These are phyloP conservation scores for Pythium chondricola DNA, from an alignment of 352 stramenopile genomes.

Conservation along the genomic window DNA sequence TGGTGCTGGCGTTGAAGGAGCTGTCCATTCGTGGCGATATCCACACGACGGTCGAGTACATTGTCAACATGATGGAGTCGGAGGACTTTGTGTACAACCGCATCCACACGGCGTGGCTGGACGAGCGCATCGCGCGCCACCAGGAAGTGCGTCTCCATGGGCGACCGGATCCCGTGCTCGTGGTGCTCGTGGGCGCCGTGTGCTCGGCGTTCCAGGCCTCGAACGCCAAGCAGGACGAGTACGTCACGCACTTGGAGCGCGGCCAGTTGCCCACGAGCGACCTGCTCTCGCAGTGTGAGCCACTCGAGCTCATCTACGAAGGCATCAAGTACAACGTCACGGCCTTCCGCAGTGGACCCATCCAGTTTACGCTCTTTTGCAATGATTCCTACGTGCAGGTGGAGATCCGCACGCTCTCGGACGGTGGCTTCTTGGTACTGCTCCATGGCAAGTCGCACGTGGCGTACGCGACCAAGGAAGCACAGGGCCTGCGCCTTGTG, in stretches of 20 bases:
- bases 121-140: conserved; percentile 94
- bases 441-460: conserved; percentile 96
- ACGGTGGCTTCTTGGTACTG: conserved; percentile 97
- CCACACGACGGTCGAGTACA: conserved; percentile 99
- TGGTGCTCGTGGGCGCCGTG: conserved; percentile 86
- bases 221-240: conserved; percentile 64
- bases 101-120: conserved; percentile 99
- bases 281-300: conserved; percentile 77
- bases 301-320: conserved; percentile 98
- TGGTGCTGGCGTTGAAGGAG: conserved; percentile 98
- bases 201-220: conserved; percentile 81
- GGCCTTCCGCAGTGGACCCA: conserved; percentile 86
- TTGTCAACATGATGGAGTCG: conserved; percentile 98
- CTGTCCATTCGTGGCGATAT: conserved; percentile 99
- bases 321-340: conserved; percentile 97
- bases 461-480: conserved; percentile 92
- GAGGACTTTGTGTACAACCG: conserved; percentile 98
- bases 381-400: conserved; percentile 88
- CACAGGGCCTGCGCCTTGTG: conserved; percentile 86
- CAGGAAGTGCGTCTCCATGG: conserved; percentile 85
- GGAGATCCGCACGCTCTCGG: conserved; percentile 94
- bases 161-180: conserved; percentile 75
- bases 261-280: conserved; percentile 90
- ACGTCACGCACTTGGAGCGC: conserved; percentile 78
- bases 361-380: conserved; percentile 90